Evolutionary conservation across 2,329 filamentous ascomycete genomes (phyloP), one percentile per base, ranked within the genome.

Genomic region (Colletotrichum lentis): DNA sequence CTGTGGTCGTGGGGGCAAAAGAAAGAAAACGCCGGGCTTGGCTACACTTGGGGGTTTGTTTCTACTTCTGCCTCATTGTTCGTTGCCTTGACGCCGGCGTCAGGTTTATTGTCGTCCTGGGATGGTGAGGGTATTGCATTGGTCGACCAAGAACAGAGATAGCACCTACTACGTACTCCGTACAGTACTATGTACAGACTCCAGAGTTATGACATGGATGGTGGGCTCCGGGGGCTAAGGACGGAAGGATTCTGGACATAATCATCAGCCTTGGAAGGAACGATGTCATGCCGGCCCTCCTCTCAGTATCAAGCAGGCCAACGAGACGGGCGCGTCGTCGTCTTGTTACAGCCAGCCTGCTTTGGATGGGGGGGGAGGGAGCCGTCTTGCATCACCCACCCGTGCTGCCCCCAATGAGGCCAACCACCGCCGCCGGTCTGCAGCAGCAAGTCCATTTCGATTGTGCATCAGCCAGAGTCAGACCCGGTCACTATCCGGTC

Each of bases 381-480:
- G 37, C 35, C n/a, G 52, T 59, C 31, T 49, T 60, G 65, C 65
- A 58, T 68, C 54, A 39, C 54, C 41, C 54, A 65, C 52, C 20
- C 60, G 43, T 24, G 60, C 49, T 64, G 47, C 47, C 64, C 62
- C 62, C 62, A 65, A 54, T 58, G 47, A 60, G 65, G 61, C 61
- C 60, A 46, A 41, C 41, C 37, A 37, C 24, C 60, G 60, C 57
- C 57, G 57, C 22, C 35, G 24, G 18, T 31, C 44, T 60, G 46
- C 57, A 52, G 57, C 46, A 50, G 35, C 8, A 37, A 20, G 44
- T 37, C 46, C 47, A 59, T 49, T 41, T 49, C 35, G 24, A 31
- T 37, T 49, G 56, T 47, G 31, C 39, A n/a, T 35, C 31, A 10
- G 31, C 31, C 55, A 66, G 66, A 68, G 46, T 55, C 46, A 50